Evolutionary conservation across 129 eudicot genomes (phyloP).

Genomic region (Chrysanthemum makinoi): DNA sequence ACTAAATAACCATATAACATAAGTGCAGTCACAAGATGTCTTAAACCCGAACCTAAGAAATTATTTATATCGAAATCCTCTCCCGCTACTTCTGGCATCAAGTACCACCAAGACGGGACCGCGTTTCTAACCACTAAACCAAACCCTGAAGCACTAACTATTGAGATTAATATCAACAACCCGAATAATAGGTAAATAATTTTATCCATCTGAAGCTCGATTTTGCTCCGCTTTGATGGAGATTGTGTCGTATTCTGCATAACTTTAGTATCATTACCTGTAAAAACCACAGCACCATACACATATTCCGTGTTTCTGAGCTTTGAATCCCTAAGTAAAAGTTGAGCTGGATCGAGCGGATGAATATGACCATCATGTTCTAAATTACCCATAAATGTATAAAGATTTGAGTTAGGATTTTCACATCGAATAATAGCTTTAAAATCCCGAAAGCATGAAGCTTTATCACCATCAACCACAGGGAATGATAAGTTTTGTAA

Average conservation of each 20-base stretch:
- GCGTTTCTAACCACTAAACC: constrained; percentile 23
- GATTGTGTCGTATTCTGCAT: constrained; percentile 64
- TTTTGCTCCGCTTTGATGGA: constrained; percentile 65
- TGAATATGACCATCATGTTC: constrained; percentile 32
- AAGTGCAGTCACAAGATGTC: constrained; percentile 59
- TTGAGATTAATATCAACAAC: constrained; percentile 46
- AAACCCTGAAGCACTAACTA: constrained; percentile 46
- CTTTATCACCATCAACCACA: constrained; percentile 31
- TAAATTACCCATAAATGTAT: constrained; percentile 67
- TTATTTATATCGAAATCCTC: constrained; percentile 40
- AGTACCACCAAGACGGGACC: constrained; percentile 52
- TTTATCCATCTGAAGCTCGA: constrained; percentile 68
- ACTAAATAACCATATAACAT: constrained; percentile 66
- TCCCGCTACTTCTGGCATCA: constrained; percentile 31
- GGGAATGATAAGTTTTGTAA: constrained; percentile 40
- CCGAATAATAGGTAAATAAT: constrained; percentile 61
- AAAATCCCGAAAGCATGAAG: constrained; percentile 39
- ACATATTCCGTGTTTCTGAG: constrained; percentile 64
- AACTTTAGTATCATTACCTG: constrained; percentile 69
- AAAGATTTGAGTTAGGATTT: constrained; percentile 62
- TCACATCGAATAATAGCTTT: constrained; percentile 51
- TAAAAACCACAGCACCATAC: constrained; percentile 65
- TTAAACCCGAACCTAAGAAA: constrained; percentile 22
- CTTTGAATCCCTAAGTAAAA: constrained; percentile 75
- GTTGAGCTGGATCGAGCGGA: constrained; percentile 51